Percentiles rank a stretch among this genome's conserved stretches.
phyloP scores from a whole-genome alignment of 2,329 filamentous ascomycete species.

The Calonectria henricotiae region DNA sequence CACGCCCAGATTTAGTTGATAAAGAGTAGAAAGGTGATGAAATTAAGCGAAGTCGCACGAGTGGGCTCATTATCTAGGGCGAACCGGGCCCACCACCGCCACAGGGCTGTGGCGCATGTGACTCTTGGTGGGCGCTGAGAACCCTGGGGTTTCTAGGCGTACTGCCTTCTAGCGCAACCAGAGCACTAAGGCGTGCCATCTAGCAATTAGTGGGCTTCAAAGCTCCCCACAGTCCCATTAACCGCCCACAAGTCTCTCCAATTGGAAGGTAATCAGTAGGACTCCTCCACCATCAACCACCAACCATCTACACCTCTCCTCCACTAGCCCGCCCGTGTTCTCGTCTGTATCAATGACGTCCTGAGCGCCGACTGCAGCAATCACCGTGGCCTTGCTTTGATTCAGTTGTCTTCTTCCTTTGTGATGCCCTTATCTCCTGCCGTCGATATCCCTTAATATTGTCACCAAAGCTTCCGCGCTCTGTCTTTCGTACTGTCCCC shows the following conservation, averaged over 20 bases:
- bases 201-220: neutral
- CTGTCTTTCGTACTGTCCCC: constrained; percentile 24
- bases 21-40: constrained; percentile 62
- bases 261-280: neutral
- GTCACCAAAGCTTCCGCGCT: constrained; percentile 4
- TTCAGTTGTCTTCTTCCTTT: constrained; percentile 24
- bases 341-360: constrained; percentile 50
- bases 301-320: constrained; percentile 47
- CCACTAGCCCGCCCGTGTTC: constrained; percentile 42
- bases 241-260: constrained; percentile 6
- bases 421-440: constrained; percentile 29
- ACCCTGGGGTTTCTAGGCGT: neutral
- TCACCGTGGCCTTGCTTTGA: constrained; percentile 34
- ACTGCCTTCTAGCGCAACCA: neutral
- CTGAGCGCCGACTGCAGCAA: constrained; percentile 44
- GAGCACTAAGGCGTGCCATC: neutral
- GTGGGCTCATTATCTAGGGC: constrained; percentile 1
- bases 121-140: neutral
- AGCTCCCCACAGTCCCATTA: constrained; percentile 7
- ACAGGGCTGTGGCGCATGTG: constrained; percentile 34
- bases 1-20: constrained; percentile 86
- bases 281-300: constrained; percentile 42
- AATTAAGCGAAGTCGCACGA: constrained; percentile 42
- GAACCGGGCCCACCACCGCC: constrained; percentile 16
- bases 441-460: constrained; percentile 22